Evolutionary conservation across 2,329 filamentous ascomycete genomes (phyloP).

Genomic region (Ascomycota sp.): DNA sequence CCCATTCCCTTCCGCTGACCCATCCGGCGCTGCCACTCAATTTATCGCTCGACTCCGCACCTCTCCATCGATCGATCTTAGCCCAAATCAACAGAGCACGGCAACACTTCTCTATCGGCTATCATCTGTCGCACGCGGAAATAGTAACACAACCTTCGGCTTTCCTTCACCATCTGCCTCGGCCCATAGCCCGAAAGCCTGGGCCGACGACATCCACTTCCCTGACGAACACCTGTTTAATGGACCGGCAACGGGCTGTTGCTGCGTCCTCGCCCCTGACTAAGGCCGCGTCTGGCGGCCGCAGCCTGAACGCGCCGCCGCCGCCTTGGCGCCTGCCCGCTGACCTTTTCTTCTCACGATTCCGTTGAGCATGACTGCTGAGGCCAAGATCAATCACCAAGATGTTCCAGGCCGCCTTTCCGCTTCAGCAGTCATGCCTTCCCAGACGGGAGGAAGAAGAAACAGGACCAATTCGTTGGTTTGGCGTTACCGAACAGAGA

Average conservation of each 20-base stretch:
- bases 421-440: conserved; percentile 11
- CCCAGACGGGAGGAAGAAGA: conserved; percentile 5
- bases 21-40: too few relatives aligned
- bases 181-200: too few relatives aligned
- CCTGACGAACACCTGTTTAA: conserved; percentile 12
- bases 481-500: conserved; percentile 62
- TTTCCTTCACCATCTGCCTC: too few relatives aligned
- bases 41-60: too few relatives aligned
- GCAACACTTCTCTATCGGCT: too few relatives aligned
- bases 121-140: too few relatives aligned
- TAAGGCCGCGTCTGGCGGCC: conserved; percentile 10
- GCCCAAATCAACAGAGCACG: too few relatives aligned
- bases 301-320: conserved; percentile 9
- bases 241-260: conserved; percentile 17
- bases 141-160: too few relatives aligned
- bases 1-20: too few relatives aligned
- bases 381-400: conserved; percentile 16
- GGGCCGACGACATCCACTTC: not conserved
- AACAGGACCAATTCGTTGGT: conserved; percentile 25
- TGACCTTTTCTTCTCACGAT: not conserved
- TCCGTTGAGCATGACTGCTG: conserved; percentile 17
- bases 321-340: conserved; percentile 4
- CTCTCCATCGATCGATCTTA: too few relatives aligned
- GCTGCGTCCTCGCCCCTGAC: conserved; percentile 11
- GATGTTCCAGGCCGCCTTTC: conserved; percentile 15